Percentiles rank a stretch among this genome's conserved stretches.
phyloP scores from a whole-genome alignment of 2,329 filamentous ascomycete species.

The Arachnopeziza araneosa region DNA sequence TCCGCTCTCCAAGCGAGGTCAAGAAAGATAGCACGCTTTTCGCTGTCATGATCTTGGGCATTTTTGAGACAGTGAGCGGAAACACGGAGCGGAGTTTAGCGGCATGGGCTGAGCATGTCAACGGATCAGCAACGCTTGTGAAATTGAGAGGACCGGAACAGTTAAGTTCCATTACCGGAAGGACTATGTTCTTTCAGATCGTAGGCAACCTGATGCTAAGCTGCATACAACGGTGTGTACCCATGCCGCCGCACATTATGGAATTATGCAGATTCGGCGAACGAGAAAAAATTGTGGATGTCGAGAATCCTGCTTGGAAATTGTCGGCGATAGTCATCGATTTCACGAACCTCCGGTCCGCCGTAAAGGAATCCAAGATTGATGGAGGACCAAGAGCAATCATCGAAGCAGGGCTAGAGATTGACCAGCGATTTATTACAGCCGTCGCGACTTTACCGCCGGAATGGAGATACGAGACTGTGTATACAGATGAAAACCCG shows the following conservation, averaged over 20 bases:
- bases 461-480: constrained; percentile 19
- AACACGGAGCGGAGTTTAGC: constrained; percentile 41
- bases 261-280: constrained; percentile 41
- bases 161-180: constrained; percentile 41
- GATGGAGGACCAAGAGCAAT: constrained; percentile 22
- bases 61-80: constrained; percentile 49
- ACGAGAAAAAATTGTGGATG: constrained; percentile 29
- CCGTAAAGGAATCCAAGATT: constrained; percentile 26
- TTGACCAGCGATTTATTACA: constrained; percentile 20
- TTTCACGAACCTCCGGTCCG: constrained; percentile 21
- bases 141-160: constrained; percentile 44
- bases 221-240: constrained; percentile 45
- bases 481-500: constrained; percentile 21
- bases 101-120: constrained; percentile 49
- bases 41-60: constrained; percentile 47
- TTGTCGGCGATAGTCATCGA: constrained; percentile 37
- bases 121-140: constrained; percentile 47
- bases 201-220: constrained; percentile 46
- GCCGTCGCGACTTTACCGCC: constrained; percentile 10
- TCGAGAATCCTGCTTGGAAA: constrained; percentile 36
- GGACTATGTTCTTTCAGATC: constrained; percentile 50
- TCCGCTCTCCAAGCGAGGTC: constrained; percentile 41
- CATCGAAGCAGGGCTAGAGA: constrained; percentile 15
- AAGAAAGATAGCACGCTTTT: constrained; percentile 51
- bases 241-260: constrained; percentile 44